Evolutionary conservation across 2,329 filamentous ascomycete genomes (phyloP).

Genomic region (Colletotrichum shisoi): DNA sequence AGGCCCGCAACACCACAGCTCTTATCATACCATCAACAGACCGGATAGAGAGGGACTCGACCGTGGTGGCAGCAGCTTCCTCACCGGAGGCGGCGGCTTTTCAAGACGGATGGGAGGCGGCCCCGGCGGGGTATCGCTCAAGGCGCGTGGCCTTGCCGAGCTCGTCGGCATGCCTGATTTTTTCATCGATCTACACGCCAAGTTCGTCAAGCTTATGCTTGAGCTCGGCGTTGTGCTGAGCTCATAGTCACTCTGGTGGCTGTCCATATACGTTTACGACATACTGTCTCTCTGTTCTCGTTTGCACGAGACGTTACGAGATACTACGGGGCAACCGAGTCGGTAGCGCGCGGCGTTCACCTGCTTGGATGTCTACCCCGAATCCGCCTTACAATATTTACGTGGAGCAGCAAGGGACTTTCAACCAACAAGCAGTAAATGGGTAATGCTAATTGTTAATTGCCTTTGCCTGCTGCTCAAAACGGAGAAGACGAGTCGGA

Average conservation of each 20-base stretch:
- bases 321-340: neutral
- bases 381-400: neutral
- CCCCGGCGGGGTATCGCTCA: slow-evolving; percentile 63
- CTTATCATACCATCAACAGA: slow-evolving; percentile 13
- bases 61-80: slow-evolving; percentile 62
- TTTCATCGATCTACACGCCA: slow-evolving; percentile 71
- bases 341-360: neutral
- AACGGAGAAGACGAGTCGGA: slow-evolving; percentile 3
- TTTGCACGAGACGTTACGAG: neutral
- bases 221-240: slow-evolving; percentile 65
- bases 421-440: slow-evolving; percentile 36
- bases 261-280: slow-evolving; percentile 29
- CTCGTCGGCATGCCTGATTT: slow-evolving; percentile 72
- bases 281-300: neutral
- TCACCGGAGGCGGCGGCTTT: slow-evolving; percentile 64
- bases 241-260: slow-evolving; percentile 47
- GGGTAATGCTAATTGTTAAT: slow-evolving; percentile 37
- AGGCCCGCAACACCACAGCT: slow-evolving; percentile 53
- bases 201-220: slow-evolving; percentile 69
- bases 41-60: slow-evolving; percentile 42
- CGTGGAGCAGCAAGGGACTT: neutral
- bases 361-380: slow-evolving; percentile 1
- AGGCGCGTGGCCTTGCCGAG: slow-evolving; percentile 69
- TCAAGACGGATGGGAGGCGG: slow-evolving; percentile 66
- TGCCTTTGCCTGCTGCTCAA: slow-evolving; percentile 23